These are phyloP conservation scores for Ceratocystis destructans DNA, from an alignment of 2,329 filamentous ascomycete species.

Conservation along the genomic window DNA sequence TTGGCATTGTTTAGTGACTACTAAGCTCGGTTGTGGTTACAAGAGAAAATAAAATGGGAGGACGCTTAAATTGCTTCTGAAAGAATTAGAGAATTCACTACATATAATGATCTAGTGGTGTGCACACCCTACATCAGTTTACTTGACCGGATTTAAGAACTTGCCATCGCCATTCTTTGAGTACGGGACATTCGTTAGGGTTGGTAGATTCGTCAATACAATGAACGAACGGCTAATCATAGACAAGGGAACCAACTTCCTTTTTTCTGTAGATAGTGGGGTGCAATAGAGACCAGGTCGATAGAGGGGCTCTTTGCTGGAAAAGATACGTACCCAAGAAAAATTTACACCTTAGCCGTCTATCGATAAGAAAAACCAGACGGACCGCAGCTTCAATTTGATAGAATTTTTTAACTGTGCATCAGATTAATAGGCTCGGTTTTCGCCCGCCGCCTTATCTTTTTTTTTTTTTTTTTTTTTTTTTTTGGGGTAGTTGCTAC, in stretches of 20 bases:
- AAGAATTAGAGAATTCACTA: no score
- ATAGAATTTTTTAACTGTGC: neutral
- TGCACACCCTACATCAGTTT: no score
- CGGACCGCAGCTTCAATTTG: neutral
- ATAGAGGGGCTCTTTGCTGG: neutral
- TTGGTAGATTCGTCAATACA: no score
- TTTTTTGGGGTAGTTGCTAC: neutral
- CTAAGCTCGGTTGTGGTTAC: slow-evolving; percentile 27
- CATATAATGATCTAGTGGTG: no score
- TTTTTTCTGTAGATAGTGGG: no score
- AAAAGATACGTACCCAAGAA: neutral
- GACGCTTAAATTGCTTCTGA: neutral
- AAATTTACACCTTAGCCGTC: neutral
- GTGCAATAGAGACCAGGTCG: neutral
- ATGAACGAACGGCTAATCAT: no score
- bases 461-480: neutral
- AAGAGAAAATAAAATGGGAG: slow-evolving; percentile 1
- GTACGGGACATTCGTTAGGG: no score
- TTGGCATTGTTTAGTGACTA: slow-evolving; percentile 73
- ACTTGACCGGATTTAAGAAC: no score
- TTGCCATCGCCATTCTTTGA: no score
- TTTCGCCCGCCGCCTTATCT: slow-evolving; percentile 11
- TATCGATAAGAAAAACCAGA: neutral
- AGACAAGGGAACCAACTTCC: no score
- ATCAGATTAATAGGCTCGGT: slow-evolving; percentile 13